These are phyloP conservation scores for Colletotrichum theobromicola DNA, from an alignment of 2,329 filamentous ascomycete species.

Conservation along the genomic window DNA sequence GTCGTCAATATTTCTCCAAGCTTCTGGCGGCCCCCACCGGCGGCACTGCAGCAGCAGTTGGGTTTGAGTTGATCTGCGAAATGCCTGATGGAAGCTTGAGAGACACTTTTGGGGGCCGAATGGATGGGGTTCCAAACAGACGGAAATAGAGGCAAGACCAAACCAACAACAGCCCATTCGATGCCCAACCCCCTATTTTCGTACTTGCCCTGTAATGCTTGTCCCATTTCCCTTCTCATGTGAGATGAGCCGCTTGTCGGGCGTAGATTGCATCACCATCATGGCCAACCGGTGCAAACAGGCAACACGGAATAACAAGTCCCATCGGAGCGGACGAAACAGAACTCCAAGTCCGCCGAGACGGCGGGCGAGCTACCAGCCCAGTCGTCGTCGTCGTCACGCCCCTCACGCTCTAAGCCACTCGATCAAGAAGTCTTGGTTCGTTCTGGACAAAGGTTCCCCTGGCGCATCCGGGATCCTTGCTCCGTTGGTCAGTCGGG, in stretches of 20 bases:
- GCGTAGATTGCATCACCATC: constrained; percentile 1
- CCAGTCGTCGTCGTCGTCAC: constrained; percentile 11
- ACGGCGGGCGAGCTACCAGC: not conserved
- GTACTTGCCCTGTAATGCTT: not conserved
- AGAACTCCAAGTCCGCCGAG: constrained; percentile 12
- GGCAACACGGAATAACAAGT: not conserved
- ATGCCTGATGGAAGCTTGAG: not conserved
- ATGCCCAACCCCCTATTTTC: not conserved
- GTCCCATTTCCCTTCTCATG: not conserved
- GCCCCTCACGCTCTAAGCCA: constrained; percentile 17
- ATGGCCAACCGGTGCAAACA: not conserved
- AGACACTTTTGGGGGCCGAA: not conserved
- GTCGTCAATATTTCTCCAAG: constrained; percentile 5
- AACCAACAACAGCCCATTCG: not conserved
- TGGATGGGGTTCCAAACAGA: not conserved
- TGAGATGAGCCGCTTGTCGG: constrained; percentile 4
- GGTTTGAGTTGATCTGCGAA: not conserved
- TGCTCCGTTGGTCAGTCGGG: not conserved
- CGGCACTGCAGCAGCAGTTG: not conserved
- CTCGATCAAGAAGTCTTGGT: not conserved
- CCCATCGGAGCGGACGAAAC: constrained; percentile 11
- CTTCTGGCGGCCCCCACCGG: not conserved
- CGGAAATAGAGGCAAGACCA: not conserved
- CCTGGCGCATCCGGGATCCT: constrained; percentile 3
- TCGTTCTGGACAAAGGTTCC: constrained; percentile 14